Conservation (phyloP, 768 basidiomycete species). For the Naganishia vishniacii region DNA sequence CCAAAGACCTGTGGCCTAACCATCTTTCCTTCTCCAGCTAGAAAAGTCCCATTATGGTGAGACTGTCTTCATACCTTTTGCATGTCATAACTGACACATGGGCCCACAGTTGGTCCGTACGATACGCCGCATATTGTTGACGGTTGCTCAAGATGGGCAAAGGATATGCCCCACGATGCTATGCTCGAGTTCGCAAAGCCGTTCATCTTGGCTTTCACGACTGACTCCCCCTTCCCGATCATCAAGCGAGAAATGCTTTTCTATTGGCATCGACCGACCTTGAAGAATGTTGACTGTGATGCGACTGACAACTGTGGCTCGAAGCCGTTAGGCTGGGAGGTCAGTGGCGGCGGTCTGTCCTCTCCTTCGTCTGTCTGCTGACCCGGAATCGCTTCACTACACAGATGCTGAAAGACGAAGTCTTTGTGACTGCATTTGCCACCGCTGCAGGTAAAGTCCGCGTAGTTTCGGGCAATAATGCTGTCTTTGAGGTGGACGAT, state of each 20-base stretch:
- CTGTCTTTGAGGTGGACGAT: slow-evolving; percentile 31
- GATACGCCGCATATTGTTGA: slow-evolving; percentile 43
- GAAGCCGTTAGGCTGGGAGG: slow-evolving; percentile 43
- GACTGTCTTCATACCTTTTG: background rate
- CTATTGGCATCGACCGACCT: slow-evolving; percentile 46
- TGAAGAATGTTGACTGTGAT: slow-evolving; percentile 44
- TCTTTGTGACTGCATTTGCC: slow-evolving; percentile 46
- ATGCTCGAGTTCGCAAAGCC: slow-evolving; percentile 45
- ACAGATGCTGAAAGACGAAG: slow-evolving; percentile 36
- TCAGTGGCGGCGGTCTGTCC: slow-evolving; percentile 22
- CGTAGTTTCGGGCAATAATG: slow-evolving; percentile 42
- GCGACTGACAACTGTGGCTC: slow-evolving; percentile 41
- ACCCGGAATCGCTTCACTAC: background rate
- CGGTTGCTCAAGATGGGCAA: slow-evolving; percentile 42
- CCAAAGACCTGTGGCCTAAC: background rate
- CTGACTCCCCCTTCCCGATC: slow-evolving; percentile 32
- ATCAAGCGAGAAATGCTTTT: slow-evolving; percentile 42
- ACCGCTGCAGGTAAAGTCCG: slow-evolving; percentile 37
- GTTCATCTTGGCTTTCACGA: slow-evolving; percentile 47
- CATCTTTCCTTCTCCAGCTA: background rate
- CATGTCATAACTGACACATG: too few species aligned
- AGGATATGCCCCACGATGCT: slow-evolving; percentile 43
- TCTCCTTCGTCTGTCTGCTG: background rate
- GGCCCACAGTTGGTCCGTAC: slow-evolving; percentile 38
- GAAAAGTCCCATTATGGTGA: slow-evolving; percentile 43